Conservation (phyloP, 306 rosid genomes). For the Rubus idaeus region DNA sequence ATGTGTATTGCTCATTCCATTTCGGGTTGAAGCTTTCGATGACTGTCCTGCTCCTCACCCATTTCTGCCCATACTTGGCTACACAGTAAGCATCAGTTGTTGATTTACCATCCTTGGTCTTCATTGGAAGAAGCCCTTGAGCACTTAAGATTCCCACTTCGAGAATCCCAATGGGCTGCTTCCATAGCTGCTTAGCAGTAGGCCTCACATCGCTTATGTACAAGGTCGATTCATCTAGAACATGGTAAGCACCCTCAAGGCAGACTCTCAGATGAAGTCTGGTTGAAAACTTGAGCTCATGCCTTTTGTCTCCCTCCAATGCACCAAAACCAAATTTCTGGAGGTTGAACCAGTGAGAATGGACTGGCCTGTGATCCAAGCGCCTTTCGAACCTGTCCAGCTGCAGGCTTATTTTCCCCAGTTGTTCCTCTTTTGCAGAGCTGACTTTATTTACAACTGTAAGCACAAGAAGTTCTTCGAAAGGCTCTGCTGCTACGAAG, state of each 20-base stretch:
- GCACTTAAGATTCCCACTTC: slow-evolving; percentile 87
- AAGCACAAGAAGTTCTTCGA: slow-evolving; percentile 63
- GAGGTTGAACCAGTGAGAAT: slow-evolving; percentile 68
- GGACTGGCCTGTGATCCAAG: slow-evolving; percentile 63
- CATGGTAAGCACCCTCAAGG: slow-evolving; percentile 89
- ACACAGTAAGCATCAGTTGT: slow-evolving; percentile 77
- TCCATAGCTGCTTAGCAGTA: slow-evolving; percentile 78
- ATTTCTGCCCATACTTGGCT: slow-evolving; percentile 78
- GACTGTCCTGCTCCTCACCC: slow-evolving; percentile 82
- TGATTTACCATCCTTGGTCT: slow-evolving; percentile 50
- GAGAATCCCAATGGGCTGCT: slow-evolving; percentile 79
- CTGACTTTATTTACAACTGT: slow-evolving; percentile 57
- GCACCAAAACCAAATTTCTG: slow-evolving; percentile 71
- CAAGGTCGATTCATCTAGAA: slow-evolving; percentile 76
- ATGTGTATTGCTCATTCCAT: slow-evolving; percentile 71
- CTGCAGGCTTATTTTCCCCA: slow-evolving; percentile 44
- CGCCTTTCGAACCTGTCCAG: slow-evolving; percentile 58
- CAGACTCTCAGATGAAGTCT: slow-evolving; percentile 59
- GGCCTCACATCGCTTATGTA: slow-evolving; percentile 78
- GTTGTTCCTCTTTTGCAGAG: slow-evolving; percentile 51
- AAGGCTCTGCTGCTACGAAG: slow-evolving; percentile 87
- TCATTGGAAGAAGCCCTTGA: slow-evolving; percentile 76
- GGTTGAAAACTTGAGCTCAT: slow-evolving; percentile 64
- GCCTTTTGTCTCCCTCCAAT: slow-evolving; percentile 65
- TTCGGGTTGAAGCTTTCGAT: slow-evolving; percentile 53